Evolutionary conservation across 345 rosid genomes (phyloP).

Genomic region (Camelina neglecta): DNA sequence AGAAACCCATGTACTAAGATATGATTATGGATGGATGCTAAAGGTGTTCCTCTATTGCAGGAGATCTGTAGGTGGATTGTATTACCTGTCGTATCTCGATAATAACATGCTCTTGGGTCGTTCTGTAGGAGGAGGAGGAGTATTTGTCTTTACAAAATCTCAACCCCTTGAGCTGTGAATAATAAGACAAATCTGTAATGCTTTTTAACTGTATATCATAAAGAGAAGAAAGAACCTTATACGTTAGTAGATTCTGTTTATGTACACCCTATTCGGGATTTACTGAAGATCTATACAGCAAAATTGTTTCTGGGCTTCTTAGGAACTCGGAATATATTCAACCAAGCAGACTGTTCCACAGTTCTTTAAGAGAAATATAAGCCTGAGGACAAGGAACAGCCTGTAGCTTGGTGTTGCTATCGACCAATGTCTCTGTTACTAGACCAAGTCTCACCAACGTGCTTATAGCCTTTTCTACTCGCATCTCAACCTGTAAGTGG

Average conservation of each 20-base stretch:
- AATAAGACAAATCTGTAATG: constrained; percentile 19
- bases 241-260: constrained; percentile 31
- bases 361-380: constrained; percentile 60
- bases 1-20: not conserved
- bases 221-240: constrained; percentile 30
- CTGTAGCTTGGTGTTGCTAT: constrained; percentile 55
- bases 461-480: constrained; percentile 69
- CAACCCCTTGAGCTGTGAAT: constrained; percentile 67
- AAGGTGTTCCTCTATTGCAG: constrained; percentile 46
- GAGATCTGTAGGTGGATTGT: constrained; percentile 78
- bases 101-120: constrained; percentile 84
- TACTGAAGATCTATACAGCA: constrained; percentile 21
- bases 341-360: constrained; percentile 69
- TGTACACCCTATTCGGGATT: constrained; percentile 32
- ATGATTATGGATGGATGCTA: constrained; percentile 34
- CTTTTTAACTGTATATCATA: constrained; percentile 23
- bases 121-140: constrained; percentile 94
- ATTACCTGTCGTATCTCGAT: constrained; percentile 88
- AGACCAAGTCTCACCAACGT: constrained; percentile 74
- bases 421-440: constrained; percentile 56
- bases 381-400: constrained; percentile 65
- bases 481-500: constrained; percentile 79
- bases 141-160: constrained; percentile 79
- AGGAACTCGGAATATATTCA: constrained; percentile 19
- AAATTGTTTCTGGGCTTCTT: constrained; percentile 27